Evolutionary conservation across 805 yeast species (phyloP), one percentile per base, ranked within the genome.

Genomic region (Sugiyamaella valdiviana): DNA sequence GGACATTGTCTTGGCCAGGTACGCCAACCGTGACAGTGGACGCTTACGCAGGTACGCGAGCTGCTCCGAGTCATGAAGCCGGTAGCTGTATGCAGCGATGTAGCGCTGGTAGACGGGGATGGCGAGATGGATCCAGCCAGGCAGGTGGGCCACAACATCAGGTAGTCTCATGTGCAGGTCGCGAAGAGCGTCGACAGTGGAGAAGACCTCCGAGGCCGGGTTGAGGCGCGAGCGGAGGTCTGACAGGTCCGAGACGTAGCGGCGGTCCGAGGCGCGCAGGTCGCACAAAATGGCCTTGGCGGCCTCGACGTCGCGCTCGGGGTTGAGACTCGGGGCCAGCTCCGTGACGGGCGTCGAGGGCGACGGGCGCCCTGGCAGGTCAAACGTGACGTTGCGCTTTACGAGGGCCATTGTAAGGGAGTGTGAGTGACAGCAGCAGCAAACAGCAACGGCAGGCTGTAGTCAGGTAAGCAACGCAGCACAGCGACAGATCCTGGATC

Each of bases 21-120:
- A 48, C 6, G 45, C 20, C 21, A 53, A 46, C 21, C 54, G 44
- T 6, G 51, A 39, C 35, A 53, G 47, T 10, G 57, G 57, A 6
- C 53, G 45, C 42, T 51, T 51, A n/a, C 39, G 39, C 36, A 53
- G 26, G 19, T 45, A 43, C 1, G 46, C 49, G 16, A 44, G 36
- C 20, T 50, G 48, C 16, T 51, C 51, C 9, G 44, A 19, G 39
- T 53, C 57, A 3, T 51, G 49, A 17, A 49, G 39, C 23, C 38
- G 37, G 46, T 51, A 53, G 17, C 21, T 32, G 46, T 51, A 53
- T 6, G 36, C 32, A 6, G 42, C 26, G n/a, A 51, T 44, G 24
- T 51, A 53, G 6, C 48, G 29, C 16, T 50, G 24, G 36, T 50
- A 50, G 12, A 19, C 24, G 23, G 45, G 45, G 9, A 39, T 45